Base-by-base conservation (phyloP, 2,329 filamentous ascomycete genomes). In the Neocucurbitaria cava region DNA sequence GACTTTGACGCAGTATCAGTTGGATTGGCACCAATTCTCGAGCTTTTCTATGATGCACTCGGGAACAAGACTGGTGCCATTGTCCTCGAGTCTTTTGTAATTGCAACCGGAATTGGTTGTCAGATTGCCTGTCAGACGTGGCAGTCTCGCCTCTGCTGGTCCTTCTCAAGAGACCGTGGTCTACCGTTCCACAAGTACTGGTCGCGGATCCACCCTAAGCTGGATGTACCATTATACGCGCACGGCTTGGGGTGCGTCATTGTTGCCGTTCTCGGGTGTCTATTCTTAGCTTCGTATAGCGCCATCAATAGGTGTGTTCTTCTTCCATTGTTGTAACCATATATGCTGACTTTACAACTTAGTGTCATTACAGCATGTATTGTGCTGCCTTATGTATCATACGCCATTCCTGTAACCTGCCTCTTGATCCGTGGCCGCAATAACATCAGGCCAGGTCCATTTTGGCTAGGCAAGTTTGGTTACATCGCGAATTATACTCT, bases 1-100 rank as follows among this genome's bases (percentile, higher is more conserved):
- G 65, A 78, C 56, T 70, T 80, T 20, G 56, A 69, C n/a, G 56
- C 53, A 5, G 24, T 26, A 26, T 26, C 24, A 26, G 24, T 9
- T 2, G 24, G 24, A 26, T 26, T 26, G 24, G 31, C 31, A 35
- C 13, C 13, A 4, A 35, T 15, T 17, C 11, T 35, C 5, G 31
- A 35, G 13, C 31, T 35, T 11, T 35, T 35, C n/a, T 35, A 35
- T 35, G 13, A 15, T 17, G 11, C 11, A 13, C 11, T 15, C n/a
- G n/a, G n/a, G 11, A 35, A 35, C 10, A 13, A 35, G 31, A 13
- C 31, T 17, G 31, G 13, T 15, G 31, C 31, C 5, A 15, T 35
- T 13, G 31, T 13, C 11, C 31, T 35, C 10, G 31, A 15, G 31
- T 15, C 13, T 17, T 13, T 35, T 35, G n/a, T 35, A 13, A 35